A percentile compares a stretch with the other conserved stretches of the same genome.
phyloP scores from a whole-genome alignment of 2,329 filamentous ascomycete species.

The Lachnellula arida region DNA sequence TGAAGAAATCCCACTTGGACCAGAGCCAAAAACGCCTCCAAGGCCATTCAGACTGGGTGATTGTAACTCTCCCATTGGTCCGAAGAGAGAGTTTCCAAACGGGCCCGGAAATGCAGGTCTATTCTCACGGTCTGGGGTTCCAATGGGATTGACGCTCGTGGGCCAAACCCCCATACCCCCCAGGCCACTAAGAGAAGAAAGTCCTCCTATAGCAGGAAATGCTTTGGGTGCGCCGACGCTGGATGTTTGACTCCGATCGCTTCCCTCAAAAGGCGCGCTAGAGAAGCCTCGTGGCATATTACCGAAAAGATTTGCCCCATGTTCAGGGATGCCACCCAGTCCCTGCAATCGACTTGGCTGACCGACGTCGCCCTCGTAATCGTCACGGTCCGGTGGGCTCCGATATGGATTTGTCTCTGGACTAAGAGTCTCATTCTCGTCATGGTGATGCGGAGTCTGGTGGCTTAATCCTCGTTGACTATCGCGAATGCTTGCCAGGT shows the following conservation, averaged over 20 bases:
- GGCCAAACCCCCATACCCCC: conserved; percentile 41
- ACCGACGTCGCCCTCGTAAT: conserved; percentile 28
- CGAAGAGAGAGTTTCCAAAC: conserved; percentile 78
- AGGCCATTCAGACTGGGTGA: conserved; percentile 67
- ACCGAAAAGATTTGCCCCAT: conserved; percentile 49
- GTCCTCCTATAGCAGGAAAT: conserved; percentile 58
- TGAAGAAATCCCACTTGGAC: conserved; percentile 47
- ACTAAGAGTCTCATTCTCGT: conserved; percentile 70
- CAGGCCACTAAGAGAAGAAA: conserved; percentile 50
- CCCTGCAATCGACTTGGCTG: conserved; percentile 47
- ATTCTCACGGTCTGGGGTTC: conserved; percentile 61
- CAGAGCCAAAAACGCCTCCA: conserved; percentile 65
- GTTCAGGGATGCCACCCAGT: conserved; percentile 48
- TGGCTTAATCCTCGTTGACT: conserved; percentile 41
- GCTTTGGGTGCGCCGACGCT: conserved; percentile 72
- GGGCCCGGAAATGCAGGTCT: conserved; percentile 51
- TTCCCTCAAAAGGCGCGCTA: conserved; percentile 50
- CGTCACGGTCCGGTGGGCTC: conserved; percentile 70
- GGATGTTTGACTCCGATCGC: conserved; percentile 89
- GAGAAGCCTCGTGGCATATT: conserved; percentile 48
- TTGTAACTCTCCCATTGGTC: conserved; percentile 70
- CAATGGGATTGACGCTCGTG: conserved; percentile 55
- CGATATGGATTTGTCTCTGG: conserved; percentile 96
- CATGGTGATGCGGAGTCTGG: conserved; percentile 35
- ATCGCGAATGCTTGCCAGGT: conserved; percentile 53